phyloP scores from a whole-genome alignment of 345 rosid species.

The Hibiscus mutabilis region DNA sequence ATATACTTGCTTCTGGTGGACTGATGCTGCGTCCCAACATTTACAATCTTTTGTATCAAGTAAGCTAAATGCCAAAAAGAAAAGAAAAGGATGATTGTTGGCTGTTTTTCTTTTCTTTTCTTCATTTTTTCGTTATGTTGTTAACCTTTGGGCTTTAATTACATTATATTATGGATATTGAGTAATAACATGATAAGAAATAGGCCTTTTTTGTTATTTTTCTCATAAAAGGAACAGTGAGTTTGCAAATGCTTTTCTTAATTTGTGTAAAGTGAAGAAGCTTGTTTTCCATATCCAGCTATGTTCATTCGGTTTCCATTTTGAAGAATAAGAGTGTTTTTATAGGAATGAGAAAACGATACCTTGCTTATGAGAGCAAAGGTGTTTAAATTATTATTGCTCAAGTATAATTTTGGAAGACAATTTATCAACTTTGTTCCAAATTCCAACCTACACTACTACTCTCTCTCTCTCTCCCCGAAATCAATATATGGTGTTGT shows the following conservation, averaged over 20 bases:
- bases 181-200: neutral
- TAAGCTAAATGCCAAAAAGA: neutral
- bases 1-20: neutral
- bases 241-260: neutral
- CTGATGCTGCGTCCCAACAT: neutral
- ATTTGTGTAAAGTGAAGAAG: neutral
- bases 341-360: neutral
- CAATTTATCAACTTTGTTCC: neutral
- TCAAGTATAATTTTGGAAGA: neutral
- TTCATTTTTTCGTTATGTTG: neutral
- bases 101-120: neutral
- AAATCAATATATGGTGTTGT: neutral
- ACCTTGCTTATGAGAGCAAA: neutral
- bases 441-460: neutral
- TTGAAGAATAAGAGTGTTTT: neutral
- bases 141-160: neutral
- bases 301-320: neutral
- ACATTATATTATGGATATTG: neutral
- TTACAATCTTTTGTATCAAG: neutral
- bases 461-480: neutral
- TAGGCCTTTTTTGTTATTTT: neutral
- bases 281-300: neutral
- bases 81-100: neutral
- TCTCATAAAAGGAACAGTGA: neutral
- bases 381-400: neutral